Conservation (phyloP, 2,329 filamentous ascomycete species). For the Curvularia sp. region DNA sequence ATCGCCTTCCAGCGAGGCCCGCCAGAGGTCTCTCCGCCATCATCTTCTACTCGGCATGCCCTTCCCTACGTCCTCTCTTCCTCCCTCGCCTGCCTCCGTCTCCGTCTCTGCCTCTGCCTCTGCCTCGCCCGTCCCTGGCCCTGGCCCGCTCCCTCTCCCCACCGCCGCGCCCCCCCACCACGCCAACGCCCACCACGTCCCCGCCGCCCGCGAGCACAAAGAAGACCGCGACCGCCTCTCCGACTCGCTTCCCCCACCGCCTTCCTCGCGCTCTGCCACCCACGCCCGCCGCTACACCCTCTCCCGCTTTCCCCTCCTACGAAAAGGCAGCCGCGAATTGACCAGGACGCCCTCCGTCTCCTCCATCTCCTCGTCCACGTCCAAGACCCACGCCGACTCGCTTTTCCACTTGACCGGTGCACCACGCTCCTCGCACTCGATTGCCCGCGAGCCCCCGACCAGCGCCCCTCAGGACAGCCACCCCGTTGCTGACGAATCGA, state of each 20-base stretch:
- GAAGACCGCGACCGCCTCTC: constrained; percentile 5
- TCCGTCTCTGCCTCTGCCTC: constrained; percentile 31
- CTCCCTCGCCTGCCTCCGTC: constrained; percentile 31
- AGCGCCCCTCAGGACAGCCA: constrained; percentile 8
- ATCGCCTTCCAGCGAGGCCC: constrained; percentile 41
- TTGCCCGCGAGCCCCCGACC: constrained; percentile 28
- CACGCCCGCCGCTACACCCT: constrained; percentile 40
- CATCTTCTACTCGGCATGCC: constrained; percentile 46
- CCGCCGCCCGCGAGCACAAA: constrained; percentile 1
- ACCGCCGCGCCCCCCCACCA: constrained; percentile 1
- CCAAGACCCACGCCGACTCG: constrained; percentile 31
- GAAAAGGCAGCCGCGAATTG: constrained; percentile 44
- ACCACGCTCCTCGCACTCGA: constrained; percentile 39
- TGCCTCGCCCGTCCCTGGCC: not conserved
- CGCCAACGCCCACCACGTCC: no score
- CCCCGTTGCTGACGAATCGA: constrained; percentile 28
- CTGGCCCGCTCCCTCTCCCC: constrained; percentile 18
- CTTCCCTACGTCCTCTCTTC: constrained; percentile 39
- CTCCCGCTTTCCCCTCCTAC: constrained; percentile 45
- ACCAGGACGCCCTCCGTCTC: constrained; percentile 22
- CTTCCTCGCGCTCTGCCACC: constrained; percentile 16
- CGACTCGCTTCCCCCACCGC: constrained; percentile 14
- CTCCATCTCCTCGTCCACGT: constrained; percentile 10
- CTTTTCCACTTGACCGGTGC: constrained; percentile 34
- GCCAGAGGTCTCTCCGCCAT: constrained; percentile 41